These are phyloP conservation scores for Postia placenta DNA, from an alignment of 768 basidiomycete species.

Conservation along the genomic window DNA sequence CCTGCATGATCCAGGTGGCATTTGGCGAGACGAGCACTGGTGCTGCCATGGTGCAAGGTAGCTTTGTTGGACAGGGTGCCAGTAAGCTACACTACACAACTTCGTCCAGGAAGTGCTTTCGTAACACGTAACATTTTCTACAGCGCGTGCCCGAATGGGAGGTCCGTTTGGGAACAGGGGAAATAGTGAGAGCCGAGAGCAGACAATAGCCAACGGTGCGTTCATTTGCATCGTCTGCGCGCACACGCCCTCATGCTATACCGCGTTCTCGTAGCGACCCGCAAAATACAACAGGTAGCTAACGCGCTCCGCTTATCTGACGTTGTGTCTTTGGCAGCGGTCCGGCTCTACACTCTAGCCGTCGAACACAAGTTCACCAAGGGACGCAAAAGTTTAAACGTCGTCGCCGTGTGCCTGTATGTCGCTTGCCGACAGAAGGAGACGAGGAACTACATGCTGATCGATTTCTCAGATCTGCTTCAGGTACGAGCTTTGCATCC, in stretches of 20 bases:
- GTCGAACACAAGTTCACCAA: constrained; percentile 93
- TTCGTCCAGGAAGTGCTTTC: not conserved
- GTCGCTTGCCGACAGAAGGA: constrained; percentile 90
- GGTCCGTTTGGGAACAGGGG: constrained; percentile 80
- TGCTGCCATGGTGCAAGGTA: constrained; percentile 93
- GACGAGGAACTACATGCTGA: constrained; percentile 92
- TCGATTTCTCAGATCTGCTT: constrained; percentile 96
- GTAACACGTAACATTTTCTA: not conserved
- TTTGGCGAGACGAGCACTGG: constrained; percentile 94
- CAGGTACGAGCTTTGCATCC: constrained; percentile 43
- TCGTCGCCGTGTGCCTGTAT: constrained; percentile 94
- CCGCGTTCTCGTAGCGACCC: not conserved
- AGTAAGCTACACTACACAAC: constrained; percentile 57
- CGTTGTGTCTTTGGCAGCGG: constrained; percentile 72
- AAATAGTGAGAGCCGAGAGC: constrained; percentile 78
- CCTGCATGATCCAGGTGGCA: constrained; percentile 54
- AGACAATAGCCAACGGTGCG: constrained; percentile 86
- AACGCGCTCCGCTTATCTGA: constrained; percentile 74
- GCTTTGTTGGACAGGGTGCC: constrained; percentile 85
- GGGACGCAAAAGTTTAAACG: constrained; percentile 86
- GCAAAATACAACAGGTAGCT: constrained; percentile 77
- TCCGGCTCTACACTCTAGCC: constrained; percentile 86
- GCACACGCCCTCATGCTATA: not conserved
- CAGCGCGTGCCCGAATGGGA: constrained; percentile 78
- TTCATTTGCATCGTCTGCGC: constrained; percentile 1